Base-by-base conservation (phyloP, 1,139 yeast genomes). In the Hyphopichia buzzinii region DNA sequence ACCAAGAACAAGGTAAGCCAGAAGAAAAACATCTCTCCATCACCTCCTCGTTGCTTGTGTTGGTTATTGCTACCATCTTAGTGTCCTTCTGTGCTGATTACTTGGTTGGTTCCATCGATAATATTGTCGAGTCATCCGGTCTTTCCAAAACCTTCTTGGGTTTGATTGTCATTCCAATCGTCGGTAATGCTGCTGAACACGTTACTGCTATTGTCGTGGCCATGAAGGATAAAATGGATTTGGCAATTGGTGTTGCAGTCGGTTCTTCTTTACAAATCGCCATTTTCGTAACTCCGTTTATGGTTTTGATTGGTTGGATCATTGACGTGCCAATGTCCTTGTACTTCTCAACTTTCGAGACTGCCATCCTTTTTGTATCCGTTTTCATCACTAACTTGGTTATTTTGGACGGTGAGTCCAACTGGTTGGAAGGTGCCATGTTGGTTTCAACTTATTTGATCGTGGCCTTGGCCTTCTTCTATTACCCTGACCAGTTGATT, bases 141-240 rank as follows among this genome's bases (percentile, higher is more conserved):
- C 72, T 92, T 44, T 85, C 96, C 34, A 92, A 90, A 72, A 90
- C 97, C 0, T 92, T 92, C 54, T 88, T 92, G 50, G 98, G 98
- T 59, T 72, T 92, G 48, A 84, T 92, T 50, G 80, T 92, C 34
- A 82, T 92, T 44, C 98, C 98, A 33, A 90, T 94, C 45, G 97
- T 92, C 22, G 98, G 98, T 40, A 92, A 92, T 54, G 98, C 98
- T 2, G 97, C 98, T 11, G 98, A 92, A 63, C 98, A 92, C 59
- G 97, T 87, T 34, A 92, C 97, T 13, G 96, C 97, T 2, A 84
- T 92, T 33, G 77, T 88, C 44, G 97, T 92, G 34, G 97, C 98
- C 21, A 79, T 83, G 77, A 89, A 89, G 64, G 88, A 92, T 63
- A 92, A 94, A 64, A 92, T 94, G 97, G 97, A 92, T 59, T 75